Conservation (phyloP, 495 filamentous ascomycete genomes). For the Poronia punctata region DNA sequence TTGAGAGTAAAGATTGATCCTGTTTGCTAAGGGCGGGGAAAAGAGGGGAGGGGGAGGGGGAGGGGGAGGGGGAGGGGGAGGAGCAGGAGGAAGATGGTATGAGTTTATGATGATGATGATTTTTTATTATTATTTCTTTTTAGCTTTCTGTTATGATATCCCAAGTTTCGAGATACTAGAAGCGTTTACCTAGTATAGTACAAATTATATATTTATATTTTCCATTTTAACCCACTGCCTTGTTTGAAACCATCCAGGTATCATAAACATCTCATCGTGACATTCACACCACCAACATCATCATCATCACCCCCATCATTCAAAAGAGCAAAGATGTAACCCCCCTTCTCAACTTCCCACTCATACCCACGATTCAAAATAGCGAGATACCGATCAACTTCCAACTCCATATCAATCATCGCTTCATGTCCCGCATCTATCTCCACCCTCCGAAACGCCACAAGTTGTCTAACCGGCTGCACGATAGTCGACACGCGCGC, state of each 20-base stretch:
- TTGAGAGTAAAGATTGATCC: too few species aligned
- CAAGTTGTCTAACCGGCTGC: slow-evolving; percentile 35
- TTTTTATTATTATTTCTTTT: too few species aligned
- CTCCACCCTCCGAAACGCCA: slow-evolving; percentile 31
- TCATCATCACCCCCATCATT: slow-evolving; percentile 29
- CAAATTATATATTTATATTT: too few species aligned
- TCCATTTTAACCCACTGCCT: too few species aligned
- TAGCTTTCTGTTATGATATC: too few species aligned
- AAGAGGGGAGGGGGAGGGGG: not conserved
- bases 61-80: not conserved
- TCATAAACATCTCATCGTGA: slow-evolving; percentile 29
- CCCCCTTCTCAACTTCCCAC: slow-evolving; percentile 35
- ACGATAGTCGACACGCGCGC: slow-evolving; percentile 31
- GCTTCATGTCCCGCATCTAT: slow-evolving; percentile 23
- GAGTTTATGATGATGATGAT: too few species aligned
- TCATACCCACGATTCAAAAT: slow-evolving; percentile 30
- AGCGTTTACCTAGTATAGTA: too few species aligned
- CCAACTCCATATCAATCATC: slow-evolving; percentile 22
- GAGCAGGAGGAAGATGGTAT: not conserved
- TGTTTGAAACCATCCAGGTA: not conserved
- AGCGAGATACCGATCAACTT: slow-evolving; percentile 31
- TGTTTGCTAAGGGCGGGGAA: too few species aligned
- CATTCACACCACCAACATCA: slow-evolving; percentile 21
- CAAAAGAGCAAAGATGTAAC: slow-evolving; percentile 36
- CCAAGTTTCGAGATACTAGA: too few species aligned